phyloP scores from a whole-genome alignment of 2,329 filamentous ascomycete genomes.

The Plectosphaerella cucumerina region DNA sequence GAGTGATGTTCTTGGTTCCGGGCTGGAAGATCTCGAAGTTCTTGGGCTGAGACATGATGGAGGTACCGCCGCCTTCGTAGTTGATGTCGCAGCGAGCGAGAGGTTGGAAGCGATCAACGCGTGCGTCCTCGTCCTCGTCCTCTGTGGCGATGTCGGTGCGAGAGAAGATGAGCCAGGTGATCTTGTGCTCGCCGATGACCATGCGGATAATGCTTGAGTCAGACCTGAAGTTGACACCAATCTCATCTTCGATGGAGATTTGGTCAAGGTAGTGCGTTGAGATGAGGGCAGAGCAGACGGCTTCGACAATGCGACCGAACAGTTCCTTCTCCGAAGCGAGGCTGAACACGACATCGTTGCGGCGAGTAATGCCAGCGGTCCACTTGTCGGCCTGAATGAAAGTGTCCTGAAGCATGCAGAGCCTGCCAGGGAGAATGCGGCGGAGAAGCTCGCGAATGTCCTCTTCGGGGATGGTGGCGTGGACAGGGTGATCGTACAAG shows the following conservation, averaged over 20 bases:
- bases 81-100: no score
- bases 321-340: no score
- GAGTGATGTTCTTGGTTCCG: no score
- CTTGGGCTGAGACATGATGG: no score
- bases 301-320: no score
- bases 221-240: conserved; percentile 10
- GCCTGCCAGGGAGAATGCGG: neutral
- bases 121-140: no score
- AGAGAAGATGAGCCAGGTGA: conserved; percentile 13
- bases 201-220: conserved; percentile 6
- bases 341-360: no score
- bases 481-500: conserved; percentile 11
- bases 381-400: no score
- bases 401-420: neutral
- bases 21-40: no score
- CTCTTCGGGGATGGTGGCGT: neutral
- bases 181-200: neutral
- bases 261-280: neutral
- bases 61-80: no score
- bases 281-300: neutral
- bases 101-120: no score
- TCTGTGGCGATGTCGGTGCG: neutral
- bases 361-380: no score
- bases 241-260: conserved; percentile 1
- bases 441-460: neutral